Evolutionary conservation across 2,329 filamentous ascomycete genomes (phyloP).

Genomic region (Colletotrichum sp.): DNA sequence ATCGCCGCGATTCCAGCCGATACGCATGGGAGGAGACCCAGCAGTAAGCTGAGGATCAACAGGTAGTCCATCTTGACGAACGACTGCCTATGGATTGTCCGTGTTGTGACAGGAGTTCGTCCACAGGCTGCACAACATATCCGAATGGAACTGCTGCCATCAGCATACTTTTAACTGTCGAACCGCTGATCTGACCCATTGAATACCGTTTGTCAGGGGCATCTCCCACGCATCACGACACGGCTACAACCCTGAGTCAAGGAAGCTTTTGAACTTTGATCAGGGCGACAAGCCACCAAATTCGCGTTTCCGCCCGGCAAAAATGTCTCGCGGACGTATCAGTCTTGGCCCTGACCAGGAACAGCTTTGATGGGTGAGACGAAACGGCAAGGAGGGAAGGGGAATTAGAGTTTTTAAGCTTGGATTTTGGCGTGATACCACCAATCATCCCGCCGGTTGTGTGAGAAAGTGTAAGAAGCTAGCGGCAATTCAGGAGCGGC

Average conservation of each 20-base stretch:
- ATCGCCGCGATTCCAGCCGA: neutral
- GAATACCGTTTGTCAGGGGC: neutral
- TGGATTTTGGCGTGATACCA: neutral
- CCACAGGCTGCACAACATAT: accelerated
- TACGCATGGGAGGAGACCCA: neutral
- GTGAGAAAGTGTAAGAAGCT: neutral
- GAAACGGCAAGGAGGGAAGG: neutral
- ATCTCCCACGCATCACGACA: neutral
- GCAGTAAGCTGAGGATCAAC: neutral
- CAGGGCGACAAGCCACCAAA: neutral
- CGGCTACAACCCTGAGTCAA: neutral
- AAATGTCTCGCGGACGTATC: neutral
- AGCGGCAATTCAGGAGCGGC: neutral
- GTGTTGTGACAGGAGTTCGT: neutral
- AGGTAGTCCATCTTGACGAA: neutral
- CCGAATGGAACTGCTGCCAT: neutral
- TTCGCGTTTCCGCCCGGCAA: neutral
- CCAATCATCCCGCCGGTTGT: neutral
- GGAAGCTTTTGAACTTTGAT: neutral
- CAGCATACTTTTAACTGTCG: neutral
- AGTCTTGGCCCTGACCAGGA: neutral
- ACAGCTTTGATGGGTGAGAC: neutral
- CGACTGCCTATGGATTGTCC: neutral
- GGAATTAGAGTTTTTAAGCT: neutral
- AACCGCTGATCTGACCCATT: neutral